These are phyloP conservation scores for Sporobolomyces phaffii DNA, from an alignment of 768 basidiomycete genomes.

Conservation along the genomic window DNA sequence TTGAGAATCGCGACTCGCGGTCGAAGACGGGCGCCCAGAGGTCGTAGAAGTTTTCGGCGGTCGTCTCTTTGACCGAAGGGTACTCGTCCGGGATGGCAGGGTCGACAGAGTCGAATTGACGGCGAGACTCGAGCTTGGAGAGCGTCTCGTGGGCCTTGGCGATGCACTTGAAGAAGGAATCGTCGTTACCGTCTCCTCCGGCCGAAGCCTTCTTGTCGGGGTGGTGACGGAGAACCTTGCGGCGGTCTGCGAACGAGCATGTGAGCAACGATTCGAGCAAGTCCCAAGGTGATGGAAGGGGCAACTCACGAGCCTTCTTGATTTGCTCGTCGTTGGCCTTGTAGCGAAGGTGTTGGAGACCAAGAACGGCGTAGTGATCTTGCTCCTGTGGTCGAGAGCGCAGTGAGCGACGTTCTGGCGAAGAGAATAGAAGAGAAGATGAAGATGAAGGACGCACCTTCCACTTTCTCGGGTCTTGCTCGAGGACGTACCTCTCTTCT, in stretches of 20 bases:
- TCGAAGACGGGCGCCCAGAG: slow-evolving; percentile 75
- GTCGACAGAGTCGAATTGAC: slow-evolving; percentile 96
- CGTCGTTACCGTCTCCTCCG: slow-evolving; percentile 82
- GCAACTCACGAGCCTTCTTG: slow-evolving; percentile 80
- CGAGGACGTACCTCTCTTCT: slow-evolving; percentile 63
- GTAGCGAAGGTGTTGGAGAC: slow-evolving; percentile 82
- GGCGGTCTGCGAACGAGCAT: slow-evolving; percentile 62
- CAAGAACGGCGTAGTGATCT: slow-evolving; percentile 95
- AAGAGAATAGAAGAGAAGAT: background rate
- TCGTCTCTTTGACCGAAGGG: slow-evolving; percentile 51
- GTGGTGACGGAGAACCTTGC: slow-evolving; percentile 98
- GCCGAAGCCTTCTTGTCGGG: slow-evolving; percentile 87
- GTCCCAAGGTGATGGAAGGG: background rate
- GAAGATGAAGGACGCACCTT: slow-evolving; percentile 57
- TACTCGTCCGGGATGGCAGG: slow-evolving; percentile 66
- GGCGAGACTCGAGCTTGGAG: slow-evolving; percentile 73
- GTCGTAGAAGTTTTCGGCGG: slow-evolving; percentile 62
- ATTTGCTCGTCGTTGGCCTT: slow-evolving; percentile 84
- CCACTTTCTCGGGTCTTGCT: slow-evolving; percentile 95
- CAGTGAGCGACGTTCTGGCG: background rate
- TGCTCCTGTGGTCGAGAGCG: slow-evolving; percentile 63
- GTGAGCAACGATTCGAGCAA: background rate
- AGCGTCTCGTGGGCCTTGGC: slow-evolving; percentile 96
- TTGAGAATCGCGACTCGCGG: slow-evolving; percentile 87
- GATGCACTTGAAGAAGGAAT: slow-evolving; percentile 99